These are phyloP conservation scores for Casuarina cunninghamiana DNA, from an alignment of 306 rosid genomes.

Conservation along the genomic window DNA sequence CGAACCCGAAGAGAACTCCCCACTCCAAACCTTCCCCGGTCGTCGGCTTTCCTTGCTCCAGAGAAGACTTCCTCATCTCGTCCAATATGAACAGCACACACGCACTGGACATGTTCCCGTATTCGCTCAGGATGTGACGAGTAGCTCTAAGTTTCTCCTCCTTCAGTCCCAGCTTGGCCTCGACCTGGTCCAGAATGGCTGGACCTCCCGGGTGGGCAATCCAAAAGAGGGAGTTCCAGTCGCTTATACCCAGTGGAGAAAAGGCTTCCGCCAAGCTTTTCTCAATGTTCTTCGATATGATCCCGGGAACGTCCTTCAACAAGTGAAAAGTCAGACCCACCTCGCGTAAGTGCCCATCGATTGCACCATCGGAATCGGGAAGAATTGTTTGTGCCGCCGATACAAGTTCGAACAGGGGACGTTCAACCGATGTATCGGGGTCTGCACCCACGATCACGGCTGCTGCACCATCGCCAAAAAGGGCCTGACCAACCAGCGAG, in stretches of 20 bases:
- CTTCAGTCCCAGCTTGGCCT: conserved; percentile 41
- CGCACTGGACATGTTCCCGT: conserved; percentile 61
- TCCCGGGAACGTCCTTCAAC: conserved; percentile 54
- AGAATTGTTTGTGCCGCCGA: conserved; percentile 50
- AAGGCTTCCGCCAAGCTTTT: conserved; percentile 56
- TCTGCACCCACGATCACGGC: conserved; percentile 53
- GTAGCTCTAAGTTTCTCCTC: conserved; percentile 46
- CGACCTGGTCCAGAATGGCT: conserved; percentile 60
- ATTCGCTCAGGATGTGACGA: conserved; percentile 48
- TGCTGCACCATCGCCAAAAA: conserved; percentile 58
- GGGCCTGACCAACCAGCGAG: conserved; percentile 54
- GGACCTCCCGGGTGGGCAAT: conserved; percentile 72
- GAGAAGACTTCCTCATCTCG: conserved; percentile 45
- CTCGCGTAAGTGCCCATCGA: conserved; percentile 56
- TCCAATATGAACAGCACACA: conserved; percentile 57
- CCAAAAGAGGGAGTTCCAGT: conserved; percentile 68
- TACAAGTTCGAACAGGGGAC: conserved; percentile 42
- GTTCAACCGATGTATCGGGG: conserved; percentile 36
- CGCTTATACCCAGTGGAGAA: conserved; percentile 42
- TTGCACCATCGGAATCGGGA: conserved; percentile 57
- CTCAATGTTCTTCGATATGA: conserved; percentile 60
- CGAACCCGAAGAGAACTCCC: conserved; percentile 62
- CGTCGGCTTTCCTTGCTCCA: conserved; percentile 37
- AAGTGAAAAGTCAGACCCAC: conserved; percentile 58
- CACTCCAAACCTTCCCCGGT: conserved; percentile 58